Evolutionary conservation across 148 eudicot species (phyloP), one percentile per base, ranked within the genome.

Genomic region (Heliosperma pusillum): DNA sequence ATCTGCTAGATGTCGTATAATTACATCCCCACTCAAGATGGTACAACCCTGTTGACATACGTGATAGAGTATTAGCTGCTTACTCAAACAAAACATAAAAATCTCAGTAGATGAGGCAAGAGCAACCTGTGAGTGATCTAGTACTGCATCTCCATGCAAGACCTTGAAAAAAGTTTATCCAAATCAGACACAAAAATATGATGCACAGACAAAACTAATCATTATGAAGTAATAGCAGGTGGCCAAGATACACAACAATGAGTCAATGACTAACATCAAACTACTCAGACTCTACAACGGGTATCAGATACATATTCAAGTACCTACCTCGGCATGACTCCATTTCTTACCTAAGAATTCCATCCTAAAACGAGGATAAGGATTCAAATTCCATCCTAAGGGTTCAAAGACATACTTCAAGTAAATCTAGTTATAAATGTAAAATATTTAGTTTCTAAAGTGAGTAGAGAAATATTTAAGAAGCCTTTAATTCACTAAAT

Each of bases 71-170:
- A 47, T 36, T 13, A 50, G 22, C 36, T 42, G 15, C 45, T 27
- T 11, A 47, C 24, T 25, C 42, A 3, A 16, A 67, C 47, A 72
- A 70, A 70, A 53, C 25, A 26, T 17, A 21, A 26, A n/a, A 16
- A 7, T 56, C 26, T 24, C 8, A 53, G 60, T 50, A 61, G 44
- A 65, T 52, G 66, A 71, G 10, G 9, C 15, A 20, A 44, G 69
- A 30, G 84, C 81, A 79, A 94, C 98, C 97, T 66, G 91, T 62
- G 88, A 81, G 52, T 75, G 81, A 81, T 95, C 98, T 62, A 95
- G 82, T 26, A 90, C 97, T 30, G 98, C 98, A 89, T 95, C 98
- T 66, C 98, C 98, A 78, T 95, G 98, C 83, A 95, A 71, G 81
- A 95, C 98, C 98, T 95, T 40, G 17, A 80, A 42, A 50, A 76